A percentile compares a stretch with the other conserved stretches of the same genome.
phyloP scores from a whole-genome alignment of 2,329 filamentous ascomycete species.

The Tricladium varicosporioides region DNA sequence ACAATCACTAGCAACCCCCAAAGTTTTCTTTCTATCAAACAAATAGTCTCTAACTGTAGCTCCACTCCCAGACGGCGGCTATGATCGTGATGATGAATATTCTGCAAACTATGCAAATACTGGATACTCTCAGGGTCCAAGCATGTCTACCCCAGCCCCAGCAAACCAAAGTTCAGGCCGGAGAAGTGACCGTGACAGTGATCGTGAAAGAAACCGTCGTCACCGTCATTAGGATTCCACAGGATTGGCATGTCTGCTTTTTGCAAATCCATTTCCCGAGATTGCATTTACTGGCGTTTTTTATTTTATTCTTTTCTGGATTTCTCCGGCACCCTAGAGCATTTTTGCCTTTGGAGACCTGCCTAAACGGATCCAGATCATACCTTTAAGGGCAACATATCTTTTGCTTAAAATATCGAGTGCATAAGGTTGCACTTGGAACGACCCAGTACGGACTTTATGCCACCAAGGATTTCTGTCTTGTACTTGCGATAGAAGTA shows the following conservation, averaged over 20 bases:
- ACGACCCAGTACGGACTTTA: slow-evolving; percentile 19
- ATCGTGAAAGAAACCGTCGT: slow-evolving; percentile 18
- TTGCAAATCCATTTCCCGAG: slow-evolving; percentile 15
- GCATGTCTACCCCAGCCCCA: slow-evolving; percentile 25
- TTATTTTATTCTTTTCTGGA: slow-evolving; percentile 23
- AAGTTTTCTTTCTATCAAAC: slow-evolving; percentile 15
- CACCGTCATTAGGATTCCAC: slow-evolving; percentile 22
- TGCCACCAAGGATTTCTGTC: slow-evolving; percentile 18
- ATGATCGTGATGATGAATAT: slow-evolving; percentile 23
- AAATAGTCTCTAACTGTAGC: slow-evolving; percentile 34
- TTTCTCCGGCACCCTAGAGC: slow-evolving; percentile 21
- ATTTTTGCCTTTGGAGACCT: slow-evolving; percentile 23
- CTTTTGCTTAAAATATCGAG: slow-evolving; percentile 20
- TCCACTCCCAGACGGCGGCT: slow-evolving; percentile 24
- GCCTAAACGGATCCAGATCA: slow-evolving; percentile 25
- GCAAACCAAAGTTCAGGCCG: slow-evolving; percentile 25
- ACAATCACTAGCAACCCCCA: slow-evolving; percentile 33
- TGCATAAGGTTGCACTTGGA: slow-evolving; percentile 21
- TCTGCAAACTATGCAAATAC: slow-evolving; percentile 19
- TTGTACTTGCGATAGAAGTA: slow-evolving; percentile 15
- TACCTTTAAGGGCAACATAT: slow-evolving; percentile 18
- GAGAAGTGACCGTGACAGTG: slow-evolving; percentile 26
- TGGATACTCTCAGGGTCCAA: slow-evolving; percentile 23
- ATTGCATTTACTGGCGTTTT: slow-evolving; percentile 32
- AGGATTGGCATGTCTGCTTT: slow-evolving; percentile 22